Conservation (phyloP, 129 eudicot species). For the Helichrysum umbraculigerum region DNA sequence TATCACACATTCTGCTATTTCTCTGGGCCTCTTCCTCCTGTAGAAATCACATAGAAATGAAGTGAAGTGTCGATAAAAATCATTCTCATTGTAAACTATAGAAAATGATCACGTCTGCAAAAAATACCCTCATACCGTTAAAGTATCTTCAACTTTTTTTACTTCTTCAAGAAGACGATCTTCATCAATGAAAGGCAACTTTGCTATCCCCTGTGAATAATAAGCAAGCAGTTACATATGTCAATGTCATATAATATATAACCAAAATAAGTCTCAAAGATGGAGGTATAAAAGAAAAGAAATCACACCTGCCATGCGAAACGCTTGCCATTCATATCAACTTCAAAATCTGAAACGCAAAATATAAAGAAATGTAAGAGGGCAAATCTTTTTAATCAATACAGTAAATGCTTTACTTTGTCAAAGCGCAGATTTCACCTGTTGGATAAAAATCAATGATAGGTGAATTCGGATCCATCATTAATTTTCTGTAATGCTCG, state of each 20-base stretch:
- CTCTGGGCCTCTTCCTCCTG: constrained; percentile 90
- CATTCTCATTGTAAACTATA: constrained; percentile 9
- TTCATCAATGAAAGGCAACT: constrained; percentile 91
- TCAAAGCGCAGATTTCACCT: constrained; percentile 47
- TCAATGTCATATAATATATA: constrained; percentile 2
- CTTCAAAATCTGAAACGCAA: constrained; percentile 75
- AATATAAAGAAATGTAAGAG: not conserved
- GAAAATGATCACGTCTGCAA: not conserved
- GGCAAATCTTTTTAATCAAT: constrained; percentile 3
- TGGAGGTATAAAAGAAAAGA: not conserved
- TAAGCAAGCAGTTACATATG: not conserved
- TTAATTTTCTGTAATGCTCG: constrained; percentile 74
- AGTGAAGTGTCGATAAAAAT: not conserved
- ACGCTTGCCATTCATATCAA: constrained; percentile 98
- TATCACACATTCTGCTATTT: constrained; percentile 72
- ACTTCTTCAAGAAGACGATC: constrained; percentile 83
- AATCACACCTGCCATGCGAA: constrained; percentile 88
- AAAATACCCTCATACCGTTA: constrained; percentile 55
- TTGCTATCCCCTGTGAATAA: constrained; percentile 71
- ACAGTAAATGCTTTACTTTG: not conserved
- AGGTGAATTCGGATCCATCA: constrained; percentile 93
- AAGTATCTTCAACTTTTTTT: constrained; percentile 70
- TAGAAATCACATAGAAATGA: not conserved
- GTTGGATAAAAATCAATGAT: constrained; percentile 89
- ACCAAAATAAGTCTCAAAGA: not conserved